A percentile compares a stretch with the other conserved stretches of the same genome.
Evolutionary conservation across 2,329 filamentous ascomycete species (phyloP).

Genomic region (Berkeleyomyces basicola): DNA sequence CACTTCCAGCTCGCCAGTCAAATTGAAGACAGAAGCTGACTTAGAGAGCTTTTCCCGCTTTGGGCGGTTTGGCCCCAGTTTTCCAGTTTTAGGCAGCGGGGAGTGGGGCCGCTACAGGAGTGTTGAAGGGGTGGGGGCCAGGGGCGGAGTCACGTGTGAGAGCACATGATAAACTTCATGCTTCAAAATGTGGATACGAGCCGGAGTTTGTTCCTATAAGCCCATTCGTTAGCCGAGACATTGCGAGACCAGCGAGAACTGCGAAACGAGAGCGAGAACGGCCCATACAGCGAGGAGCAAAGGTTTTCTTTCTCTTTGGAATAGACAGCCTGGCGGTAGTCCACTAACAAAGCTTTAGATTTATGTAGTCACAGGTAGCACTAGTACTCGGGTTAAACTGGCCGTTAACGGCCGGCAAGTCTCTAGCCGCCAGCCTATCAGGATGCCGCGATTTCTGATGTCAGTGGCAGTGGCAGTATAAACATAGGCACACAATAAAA

Average conservation of each 20-base stretch:
- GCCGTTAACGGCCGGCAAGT: background rate
- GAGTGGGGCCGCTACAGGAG: constrained; percentile 4
- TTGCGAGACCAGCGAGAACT: background rate
- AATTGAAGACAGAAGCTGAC: background rate
- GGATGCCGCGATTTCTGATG: background rate
- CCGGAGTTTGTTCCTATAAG: background rate
- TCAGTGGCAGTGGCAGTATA: background rate
- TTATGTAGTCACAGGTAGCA: too few species aligned
- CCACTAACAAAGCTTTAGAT: too few species aligned
- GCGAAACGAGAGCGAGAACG: background rate
- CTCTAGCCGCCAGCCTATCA: background rate
- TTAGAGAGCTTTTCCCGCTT: background rate
- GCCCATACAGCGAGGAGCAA: background rate
- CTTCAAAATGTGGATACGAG: background rate
- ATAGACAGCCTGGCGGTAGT: background rate
- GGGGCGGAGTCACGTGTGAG: background rate
- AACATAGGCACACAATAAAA: too few species aligned
- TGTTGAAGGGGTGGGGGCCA: background rate
- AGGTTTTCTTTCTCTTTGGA: background rate
- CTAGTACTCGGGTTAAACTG: too few species aligned
- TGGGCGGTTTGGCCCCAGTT: background rate
- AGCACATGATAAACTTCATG: background rate
- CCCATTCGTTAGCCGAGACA: background rate
- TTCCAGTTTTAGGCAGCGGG: background rate
- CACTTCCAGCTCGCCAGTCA: background rate